Percentiles rank a stretch among this genome's conserved stretches.
phyloP scores from a whole-genome alignment of 805 yeast genomes.

The Zygotorulaspora florentina region DNA sequence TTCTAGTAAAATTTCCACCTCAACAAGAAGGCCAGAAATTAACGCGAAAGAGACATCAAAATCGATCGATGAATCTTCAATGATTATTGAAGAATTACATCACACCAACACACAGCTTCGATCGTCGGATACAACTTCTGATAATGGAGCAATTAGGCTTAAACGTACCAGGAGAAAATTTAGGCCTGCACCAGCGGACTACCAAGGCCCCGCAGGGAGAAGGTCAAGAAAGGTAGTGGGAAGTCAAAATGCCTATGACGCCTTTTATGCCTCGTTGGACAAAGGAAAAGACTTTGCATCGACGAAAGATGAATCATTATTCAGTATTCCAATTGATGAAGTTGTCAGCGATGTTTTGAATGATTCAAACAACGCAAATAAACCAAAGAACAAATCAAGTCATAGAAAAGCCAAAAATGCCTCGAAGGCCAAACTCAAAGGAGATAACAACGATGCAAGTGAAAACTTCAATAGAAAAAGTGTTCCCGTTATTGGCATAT shows the following conservation, averaged over 20 bases:
- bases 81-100: not conserved
- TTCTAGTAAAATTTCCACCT: too few relatives aligned
- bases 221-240: conserved; percentile 8
- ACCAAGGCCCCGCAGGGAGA: not conserved
- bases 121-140: not conserved
- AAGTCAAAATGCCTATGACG: conserved; percentile 15
- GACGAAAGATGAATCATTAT: conserved; percentile 5
- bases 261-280: conserved; percentile 17
- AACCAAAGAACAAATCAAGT: not conserved
- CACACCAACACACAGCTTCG: not conserved
- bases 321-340: conserved; percentile 12
- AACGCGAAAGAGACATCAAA: not conserved
- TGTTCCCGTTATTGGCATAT: not conserved
- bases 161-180: not conserved
- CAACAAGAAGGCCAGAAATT: not conserved
- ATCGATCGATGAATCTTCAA: not conserved
- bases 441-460: not conserved
- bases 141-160: not conserved
- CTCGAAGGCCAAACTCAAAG: not conserved
- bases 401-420: not conserved
- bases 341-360: conserved; percentile 16
- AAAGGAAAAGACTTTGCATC: conserved; percentile 7
- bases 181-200: not conserved
- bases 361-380: conserved; percentile 2
- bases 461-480: not conserved